Conservation (phyloP, 805 yeast species). For the Candida ulmi region DNA sequence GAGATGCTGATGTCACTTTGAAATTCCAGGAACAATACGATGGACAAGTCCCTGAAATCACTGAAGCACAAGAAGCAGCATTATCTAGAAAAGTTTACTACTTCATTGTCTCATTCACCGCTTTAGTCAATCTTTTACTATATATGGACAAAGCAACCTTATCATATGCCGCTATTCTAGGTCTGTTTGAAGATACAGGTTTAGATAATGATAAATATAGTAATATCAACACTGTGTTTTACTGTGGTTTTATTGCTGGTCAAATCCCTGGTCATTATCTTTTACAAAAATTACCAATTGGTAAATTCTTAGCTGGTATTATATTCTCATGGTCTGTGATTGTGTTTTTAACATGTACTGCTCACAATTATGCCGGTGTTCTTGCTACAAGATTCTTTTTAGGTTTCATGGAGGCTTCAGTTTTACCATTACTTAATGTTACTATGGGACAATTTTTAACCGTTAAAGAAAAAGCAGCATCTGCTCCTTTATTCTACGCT, state of each 20-base stretch:
- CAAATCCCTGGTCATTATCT: constrained; percentile 37
- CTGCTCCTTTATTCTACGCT: constrained; percentile 49
- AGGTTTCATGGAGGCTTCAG: constrained; percentile 44
- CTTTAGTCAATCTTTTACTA: constrained; percentile 35
- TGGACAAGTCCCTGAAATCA: constrained; percentile 29
- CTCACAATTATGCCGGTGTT: constrained; percentile 39
- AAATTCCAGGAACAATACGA: constrained; percentile 31
- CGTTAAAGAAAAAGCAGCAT: constrained; percentile 40
- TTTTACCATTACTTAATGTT: constrained; percentile 37
- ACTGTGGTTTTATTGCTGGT: constrained; percentile 45
- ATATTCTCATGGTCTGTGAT: constrained; percentile 40
- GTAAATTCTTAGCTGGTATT: constrained; percentile 31
- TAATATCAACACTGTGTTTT: constrained; percentile 46
- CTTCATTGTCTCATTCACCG: constrained; percentile 31
- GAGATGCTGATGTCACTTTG: constrained; percentile 37
- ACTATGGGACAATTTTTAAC: constrained; percentile 48
- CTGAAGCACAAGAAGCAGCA: constrained; percentile 35
- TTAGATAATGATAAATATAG: constrained; percentile 38
- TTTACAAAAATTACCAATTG: constrained; percentile 39
- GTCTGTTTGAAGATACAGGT: constrained; percentile 40
- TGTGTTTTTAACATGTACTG: constrained; percentile 41
- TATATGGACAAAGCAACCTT: constrained; percentile 49
- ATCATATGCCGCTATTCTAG: constrained; percentile 43
- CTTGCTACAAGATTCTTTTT: constrained; percentile 42
- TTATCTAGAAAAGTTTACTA: constrained; percentile 33